phyloP scores from a whole-genome alignment of 768 basidiomycete genomes.

The Leccinum rimulosum region DNA sequence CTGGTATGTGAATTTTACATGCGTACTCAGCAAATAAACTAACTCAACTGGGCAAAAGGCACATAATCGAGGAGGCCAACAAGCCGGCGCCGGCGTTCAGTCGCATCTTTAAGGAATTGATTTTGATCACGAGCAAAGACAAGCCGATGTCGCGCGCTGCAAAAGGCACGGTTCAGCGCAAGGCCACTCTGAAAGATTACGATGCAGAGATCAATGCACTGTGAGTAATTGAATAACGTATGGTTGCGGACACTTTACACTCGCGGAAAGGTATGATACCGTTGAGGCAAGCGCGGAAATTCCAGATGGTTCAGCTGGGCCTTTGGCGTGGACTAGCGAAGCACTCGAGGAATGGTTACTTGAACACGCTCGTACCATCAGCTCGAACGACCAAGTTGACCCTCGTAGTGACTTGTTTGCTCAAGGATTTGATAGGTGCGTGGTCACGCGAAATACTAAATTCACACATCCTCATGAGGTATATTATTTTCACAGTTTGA shows the following conservation, averaged over 20 bases:
- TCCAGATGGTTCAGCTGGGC: conserved; percentile 22
- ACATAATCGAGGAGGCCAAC: conserved; percentile 45
- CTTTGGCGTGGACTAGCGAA: conserved; percentile 23
- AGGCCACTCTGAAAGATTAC: conserved; percentile 39
- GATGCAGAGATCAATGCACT: conserved; percentile 44
- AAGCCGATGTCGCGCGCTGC: conserved; percentile 45
- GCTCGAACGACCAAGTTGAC: conserved; percentile 4
- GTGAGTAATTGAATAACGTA: conserved; percentile 24
- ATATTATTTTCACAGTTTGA: conserved; percentile 17
- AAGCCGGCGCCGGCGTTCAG: conserved; percentile 40
- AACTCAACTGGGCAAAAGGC: conserved; percentile 23
- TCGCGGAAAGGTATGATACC: conserved; percentile 27
- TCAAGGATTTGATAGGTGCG: conserved; percentile 40
- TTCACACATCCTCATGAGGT: not conserved
- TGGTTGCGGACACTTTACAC: not conserved
- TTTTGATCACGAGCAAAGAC: conserved; percentile 39
- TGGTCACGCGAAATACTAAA: not conserved
- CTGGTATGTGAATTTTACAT: conserved; percentile 20
- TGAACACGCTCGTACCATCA: conserved; percentile 22
- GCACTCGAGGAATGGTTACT: conserved; percentile 27
- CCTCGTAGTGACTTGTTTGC: conserved; percentile 27
- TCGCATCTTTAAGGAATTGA: conserved; percentile 53
- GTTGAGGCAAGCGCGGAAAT: conserved; percentile 28
- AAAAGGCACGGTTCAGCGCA: conserved; percentile 46
- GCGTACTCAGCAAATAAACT: not conserved